Evolutionary conservation across 139 green algal species (phyloP).

Genomic region (Coelastrella sp.): DNA sequence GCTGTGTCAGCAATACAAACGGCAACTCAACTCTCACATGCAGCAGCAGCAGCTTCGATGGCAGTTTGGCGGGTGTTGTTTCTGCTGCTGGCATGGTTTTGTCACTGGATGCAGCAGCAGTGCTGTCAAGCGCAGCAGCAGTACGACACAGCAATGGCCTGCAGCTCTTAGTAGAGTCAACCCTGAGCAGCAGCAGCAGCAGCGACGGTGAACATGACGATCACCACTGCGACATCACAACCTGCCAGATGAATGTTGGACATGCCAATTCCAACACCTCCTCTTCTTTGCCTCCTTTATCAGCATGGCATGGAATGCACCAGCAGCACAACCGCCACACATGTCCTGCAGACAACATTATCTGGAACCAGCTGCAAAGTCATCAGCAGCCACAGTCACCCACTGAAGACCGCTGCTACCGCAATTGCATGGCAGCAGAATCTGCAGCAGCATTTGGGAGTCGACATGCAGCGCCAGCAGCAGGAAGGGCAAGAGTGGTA

Average conservation of each 20-base stretch:
- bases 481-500: not conserved
- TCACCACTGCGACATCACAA: not conserved
- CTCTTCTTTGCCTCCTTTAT: not conserved
- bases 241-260: no score
- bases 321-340: not conserved
- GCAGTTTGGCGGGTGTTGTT: not conserved
- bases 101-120: not conserved
- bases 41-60: not conserved
- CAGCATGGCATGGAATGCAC: not conserved
- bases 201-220: not conserved
- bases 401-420: not conserved
- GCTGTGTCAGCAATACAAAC: not conserved
- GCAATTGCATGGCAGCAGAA: not conserved
- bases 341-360: not conserved
- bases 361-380: not conserved
- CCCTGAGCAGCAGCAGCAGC: not conserved
- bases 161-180: not conserved
- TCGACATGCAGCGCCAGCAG: not conserved
- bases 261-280: not conserved
- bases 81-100: not conserved
- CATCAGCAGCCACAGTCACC: not conserved
- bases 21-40: not conserved
- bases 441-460: not conserved
- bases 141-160: not conserved
- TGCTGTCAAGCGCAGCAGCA: not conserved